Conservation (phyloP, 2,329 filamentous ascomycete genomes). For the Emydomyces testavorans region DNA sequence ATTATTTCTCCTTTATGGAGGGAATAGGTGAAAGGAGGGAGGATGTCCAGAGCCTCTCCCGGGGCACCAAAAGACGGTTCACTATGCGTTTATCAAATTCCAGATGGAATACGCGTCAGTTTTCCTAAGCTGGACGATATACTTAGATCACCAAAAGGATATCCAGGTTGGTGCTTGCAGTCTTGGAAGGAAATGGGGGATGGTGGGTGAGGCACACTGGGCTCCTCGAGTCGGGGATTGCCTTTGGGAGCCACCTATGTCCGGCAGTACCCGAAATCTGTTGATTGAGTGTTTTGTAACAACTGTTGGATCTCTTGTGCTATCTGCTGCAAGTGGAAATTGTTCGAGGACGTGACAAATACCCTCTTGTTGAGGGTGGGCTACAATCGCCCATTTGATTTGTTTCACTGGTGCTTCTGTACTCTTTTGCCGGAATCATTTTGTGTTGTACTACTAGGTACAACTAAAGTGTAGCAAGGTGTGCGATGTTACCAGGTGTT, state of each 20-base stretch:
- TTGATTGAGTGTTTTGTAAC: neutral
- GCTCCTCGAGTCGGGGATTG: slow-evolving; percentile 36
- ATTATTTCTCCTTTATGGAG: slow-evolving; percentile 24
- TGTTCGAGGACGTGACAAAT: slow-evolving; percentile 29
- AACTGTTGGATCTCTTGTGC: slow-evolving; percentile 18
- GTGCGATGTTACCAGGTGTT: slow-evolving; percentile 35
- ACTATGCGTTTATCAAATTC: slow-evolving; percentile 37
- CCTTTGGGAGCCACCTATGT: slow-evolving; percentile 38
- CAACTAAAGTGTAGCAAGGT: slow-evolving; percentile 44
- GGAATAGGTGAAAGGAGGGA: slow-evolving; percentile 27
- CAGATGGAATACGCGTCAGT: slow-evolving; percentile 36
- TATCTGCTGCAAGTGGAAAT: slow-evolving; percentile 17
- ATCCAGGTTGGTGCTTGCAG: slow-evolving; percentile 38
- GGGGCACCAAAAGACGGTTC: slow-evolving; percentile 33
- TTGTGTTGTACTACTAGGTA: slow-evolving; percentile 17
- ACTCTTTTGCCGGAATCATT: slow-evolving; percentile 51
- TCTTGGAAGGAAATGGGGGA: slow-evolving; percentile 35
- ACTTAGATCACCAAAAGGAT: slow-evolving; percentile 53
- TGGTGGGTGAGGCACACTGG: slow-evolving; percentile 42
- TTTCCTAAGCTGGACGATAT: slow-evolving; percentile 46
- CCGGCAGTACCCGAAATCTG: slow-evolving; percentile 7
- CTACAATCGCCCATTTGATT: slow-evolving; percentile 35
- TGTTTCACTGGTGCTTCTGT: slow-evolving; percentile 14
- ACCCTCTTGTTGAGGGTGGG: slow-evolving; percentile 19
- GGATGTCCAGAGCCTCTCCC: slow-evolving; percentile 37